phyloP scores from a whole-genome alignment of 208 protist genomes.

The Perkinsela sp. region DNA sequence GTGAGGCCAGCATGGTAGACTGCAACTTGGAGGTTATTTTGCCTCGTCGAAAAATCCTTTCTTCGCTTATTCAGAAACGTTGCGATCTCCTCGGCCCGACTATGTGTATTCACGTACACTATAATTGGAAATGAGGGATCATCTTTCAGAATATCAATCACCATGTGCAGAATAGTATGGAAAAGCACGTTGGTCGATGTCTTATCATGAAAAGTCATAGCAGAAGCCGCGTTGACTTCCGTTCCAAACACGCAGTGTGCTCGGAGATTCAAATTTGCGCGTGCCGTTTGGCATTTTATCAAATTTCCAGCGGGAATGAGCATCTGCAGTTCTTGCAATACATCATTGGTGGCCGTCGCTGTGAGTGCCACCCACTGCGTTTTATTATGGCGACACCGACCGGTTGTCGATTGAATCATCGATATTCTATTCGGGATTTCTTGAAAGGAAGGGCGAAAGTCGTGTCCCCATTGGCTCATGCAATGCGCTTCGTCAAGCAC shows the following conservation, averaged over 20 bases:
- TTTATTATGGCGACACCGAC: background rate
- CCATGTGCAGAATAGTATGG: background rate
- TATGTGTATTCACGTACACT: background rate
- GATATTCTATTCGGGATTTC: background rate
- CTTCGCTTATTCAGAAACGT: background rate
- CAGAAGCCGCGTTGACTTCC: background rate
- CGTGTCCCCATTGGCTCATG: conserved; percentile 48
- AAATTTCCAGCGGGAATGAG: background rate
- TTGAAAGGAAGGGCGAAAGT: conserved; percentile 14
- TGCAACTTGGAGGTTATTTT: background rate
- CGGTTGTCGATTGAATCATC: background rate
- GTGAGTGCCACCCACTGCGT: background rate
- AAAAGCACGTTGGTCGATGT: background rate
- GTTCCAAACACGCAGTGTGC: background rate
- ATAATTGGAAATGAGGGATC: background rate
- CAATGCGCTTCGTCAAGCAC: conserved; percentile 61
- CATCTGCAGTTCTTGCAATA: background rate
- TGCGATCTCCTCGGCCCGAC: background rate
- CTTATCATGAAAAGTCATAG: background rate
- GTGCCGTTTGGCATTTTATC: background rate
- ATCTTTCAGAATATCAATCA: background rate
- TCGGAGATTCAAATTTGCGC: background rate
- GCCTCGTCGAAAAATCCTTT: background rate
- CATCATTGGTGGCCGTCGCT: background rate
- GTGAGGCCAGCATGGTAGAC: conserved; percentile 5